A percentile compares a stretch with the other conserved stretches of the same genome.
Conservation (phyloP, 2,329 filamentous ascomycete genomes). For the Grosmannia huntii region DNA sequence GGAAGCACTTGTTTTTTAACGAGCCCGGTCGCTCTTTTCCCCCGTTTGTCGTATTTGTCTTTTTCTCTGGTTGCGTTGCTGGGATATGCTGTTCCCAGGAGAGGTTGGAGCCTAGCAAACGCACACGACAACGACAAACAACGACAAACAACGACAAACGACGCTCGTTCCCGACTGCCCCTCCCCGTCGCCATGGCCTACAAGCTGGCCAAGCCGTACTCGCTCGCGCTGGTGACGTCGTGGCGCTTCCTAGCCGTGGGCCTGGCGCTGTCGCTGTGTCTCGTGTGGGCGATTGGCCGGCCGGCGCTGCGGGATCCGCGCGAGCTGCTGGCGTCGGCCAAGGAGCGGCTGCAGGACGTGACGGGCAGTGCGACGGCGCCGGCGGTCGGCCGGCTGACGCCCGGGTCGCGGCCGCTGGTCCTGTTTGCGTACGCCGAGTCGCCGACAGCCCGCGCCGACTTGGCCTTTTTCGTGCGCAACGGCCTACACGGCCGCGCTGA, state of each 20-base stretch:
- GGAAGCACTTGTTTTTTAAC: too few species aligned
- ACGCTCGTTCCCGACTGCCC: not conserved
- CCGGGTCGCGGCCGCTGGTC: constrained; percentile 14
- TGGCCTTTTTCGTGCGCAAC: constrained; percentile 23
- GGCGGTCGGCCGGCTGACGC: not conserved
- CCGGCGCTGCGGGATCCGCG: not conserved
- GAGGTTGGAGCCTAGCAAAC: too few species aligned
- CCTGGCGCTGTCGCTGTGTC: not conserved
- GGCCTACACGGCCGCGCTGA: constrained; percentile 24
- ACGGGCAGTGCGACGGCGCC: too few species aligned
- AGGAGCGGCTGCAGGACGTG: not conserved
- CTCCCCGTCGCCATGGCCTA: not conserved
- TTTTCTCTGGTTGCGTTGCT: too few species aligned
- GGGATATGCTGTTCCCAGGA: too few species aligned
- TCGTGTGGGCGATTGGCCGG: not conserved
- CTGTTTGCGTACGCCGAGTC: constrained; percentile 25
- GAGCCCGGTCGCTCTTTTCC: too few species aligned
- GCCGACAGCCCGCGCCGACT: constrained; percentile 18
- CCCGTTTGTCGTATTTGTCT: too few species aligned
- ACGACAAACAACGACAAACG: too few species aligned
- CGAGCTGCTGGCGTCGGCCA: not conserved
- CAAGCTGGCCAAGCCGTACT: not conserved
- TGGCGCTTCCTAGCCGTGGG: not conserved
- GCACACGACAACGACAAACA: too few species aligned
- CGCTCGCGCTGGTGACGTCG: not conserved